phyloP scores from a whole-genome alignment of 129 eudicot species.

The Tanacetum coccineum region DNA sequence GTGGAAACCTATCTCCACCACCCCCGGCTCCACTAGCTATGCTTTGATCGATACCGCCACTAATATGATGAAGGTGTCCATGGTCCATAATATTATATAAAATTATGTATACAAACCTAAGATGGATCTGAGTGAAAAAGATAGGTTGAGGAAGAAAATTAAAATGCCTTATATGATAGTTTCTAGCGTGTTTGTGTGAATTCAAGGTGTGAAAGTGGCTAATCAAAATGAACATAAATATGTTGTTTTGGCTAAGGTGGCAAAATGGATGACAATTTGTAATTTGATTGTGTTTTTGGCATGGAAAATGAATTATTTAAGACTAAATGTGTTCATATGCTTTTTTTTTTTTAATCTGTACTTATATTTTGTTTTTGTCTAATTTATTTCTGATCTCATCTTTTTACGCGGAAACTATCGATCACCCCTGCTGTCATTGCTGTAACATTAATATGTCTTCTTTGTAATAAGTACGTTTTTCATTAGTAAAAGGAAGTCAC shows the following conservation, averaged over 20 bases:
- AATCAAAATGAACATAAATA: background rate
- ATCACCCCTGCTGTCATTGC: no score
- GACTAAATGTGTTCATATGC: conserved; percentile 23
- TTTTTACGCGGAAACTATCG: no score
- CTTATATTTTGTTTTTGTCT: no score
- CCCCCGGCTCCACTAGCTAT: conserved; percentile 19
- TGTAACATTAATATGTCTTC: no score
- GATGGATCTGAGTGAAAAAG: conserved; percentile 26
- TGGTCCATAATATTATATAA: conserved; percentile 22
- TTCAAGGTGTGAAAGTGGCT: conserved; percentile 47
- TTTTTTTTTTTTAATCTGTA: conserved; percentile 13
- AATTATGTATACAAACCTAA: background rate
- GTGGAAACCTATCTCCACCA: conserved; percentile 65
- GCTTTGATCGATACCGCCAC: conserved; percentile 22
- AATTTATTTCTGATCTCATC: no score
- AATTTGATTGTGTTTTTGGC: conserved; percentile 13
- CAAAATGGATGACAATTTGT: conserved; percentile 26
- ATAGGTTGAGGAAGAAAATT: conserved; percentile 22
- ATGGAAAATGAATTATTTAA: background rate
- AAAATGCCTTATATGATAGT: conserved; percentile 18
- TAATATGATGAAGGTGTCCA: conserved; percentile 30
- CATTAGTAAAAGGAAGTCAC: no score
- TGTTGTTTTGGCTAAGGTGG: conserved; percentile 13
- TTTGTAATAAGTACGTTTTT: no score
- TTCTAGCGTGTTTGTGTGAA: conserved; percentile 50